Evolutionary conservation across 495 filamentous ascomycete species (phyloP).

Genomic region (Penicillium malachiteum): DNA sequence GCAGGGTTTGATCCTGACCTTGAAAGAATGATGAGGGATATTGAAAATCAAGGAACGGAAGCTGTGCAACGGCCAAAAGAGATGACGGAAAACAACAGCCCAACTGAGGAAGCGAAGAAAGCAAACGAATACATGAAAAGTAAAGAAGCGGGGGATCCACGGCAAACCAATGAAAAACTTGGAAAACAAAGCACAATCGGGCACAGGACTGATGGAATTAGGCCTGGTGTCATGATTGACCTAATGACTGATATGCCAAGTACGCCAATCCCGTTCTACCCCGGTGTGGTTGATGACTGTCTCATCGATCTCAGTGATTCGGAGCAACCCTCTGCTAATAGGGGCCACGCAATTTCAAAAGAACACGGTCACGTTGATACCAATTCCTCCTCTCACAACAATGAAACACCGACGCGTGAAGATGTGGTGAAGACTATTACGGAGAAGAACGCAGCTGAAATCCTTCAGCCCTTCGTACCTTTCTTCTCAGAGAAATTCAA

Average conservation of each 20-base stretch:
- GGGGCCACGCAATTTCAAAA: no score
- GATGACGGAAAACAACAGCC: not conserved
- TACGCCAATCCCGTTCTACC: not conserved
- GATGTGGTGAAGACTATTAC: no score
- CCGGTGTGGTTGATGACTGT: not conserved
- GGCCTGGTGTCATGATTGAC: not conserved
- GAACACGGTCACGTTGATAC: no score
- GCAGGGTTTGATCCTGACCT: constrained; percentile 10
- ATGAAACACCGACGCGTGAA: no score
- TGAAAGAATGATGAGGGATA: constrained; percentile 12
- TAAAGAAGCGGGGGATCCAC: no score
- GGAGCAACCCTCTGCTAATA: constrained; percentile 16
- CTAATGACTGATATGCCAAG: not conserved
- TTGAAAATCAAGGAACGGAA: constrained; percentile 4
- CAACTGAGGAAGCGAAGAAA: not conserved
- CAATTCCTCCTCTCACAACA: no score
- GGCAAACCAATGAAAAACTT: no score
- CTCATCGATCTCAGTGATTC: not conserved
- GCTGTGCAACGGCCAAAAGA: not conserved
- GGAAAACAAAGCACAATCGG: no score
- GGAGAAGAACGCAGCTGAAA: no score
- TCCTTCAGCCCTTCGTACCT: no score
- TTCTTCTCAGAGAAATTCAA: no score
- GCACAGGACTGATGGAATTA: not conserved
- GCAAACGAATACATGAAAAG: not conserved